A percentile compares a stretch with the other conserved stretches of the same genome.
Conservation (phyloP, 2,329 filamentous ascomycete genomes). For the Cadophora sp. region DNA sequence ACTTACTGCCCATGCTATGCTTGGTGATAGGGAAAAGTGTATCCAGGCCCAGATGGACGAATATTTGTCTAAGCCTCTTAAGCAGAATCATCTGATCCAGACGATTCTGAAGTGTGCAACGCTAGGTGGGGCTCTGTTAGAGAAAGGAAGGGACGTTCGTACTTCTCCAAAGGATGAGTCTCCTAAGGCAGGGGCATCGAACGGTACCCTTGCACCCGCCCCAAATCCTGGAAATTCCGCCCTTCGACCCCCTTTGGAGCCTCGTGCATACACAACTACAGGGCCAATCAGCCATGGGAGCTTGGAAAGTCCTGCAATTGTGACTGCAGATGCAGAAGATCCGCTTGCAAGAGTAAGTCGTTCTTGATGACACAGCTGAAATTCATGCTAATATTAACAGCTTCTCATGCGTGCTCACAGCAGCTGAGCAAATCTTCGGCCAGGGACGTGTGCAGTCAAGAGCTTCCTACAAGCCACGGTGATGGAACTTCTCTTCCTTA, state of each 20-base stretch:
- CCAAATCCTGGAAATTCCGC: conserved; percentile 29
- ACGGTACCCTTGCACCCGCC: conserved; percentile 30
- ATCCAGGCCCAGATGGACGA: conserved; percentile 99
- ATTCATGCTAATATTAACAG: conserved; percentile 37
- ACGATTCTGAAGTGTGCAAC: conserved; percentile 97
- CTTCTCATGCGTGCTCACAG: conserved; percentile 46
- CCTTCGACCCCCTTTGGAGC: conserved; percentile 60
- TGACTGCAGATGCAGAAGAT: conserved; percentile 67
- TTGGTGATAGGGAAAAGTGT: conserved; percentile 97
- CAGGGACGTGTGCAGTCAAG: not conserved
- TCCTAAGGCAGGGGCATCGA: conserved; percentile 31
- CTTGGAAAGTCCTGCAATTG: conserved; percentile 67
- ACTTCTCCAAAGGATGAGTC: conserved; percentile 42
- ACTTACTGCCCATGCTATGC: conserved; percentile 96
- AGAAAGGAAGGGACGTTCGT: conserved; percentile 72
- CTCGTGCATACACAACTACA: conserved; percentile 72
- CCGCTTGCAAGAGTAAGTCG: conserved; percentile 43
- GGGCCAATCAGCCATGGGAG: conserved; percentile 62
- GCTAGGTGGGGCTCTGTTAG: conserved; percentile 81
- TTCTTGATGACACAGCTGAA: conserved; percentile 19
- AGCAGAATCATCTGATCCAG: conserved; percentile 97
- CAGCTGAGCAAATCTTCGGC: conserved; percentile 28
- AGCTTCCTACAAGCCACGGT: not conserved
- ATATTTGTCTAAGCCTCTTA: conserved; percentile 94
- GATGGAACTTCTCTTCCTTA: conserved; percentile 20